These are phyloP conservation scores for Chrysanthemum makinoi DNA, from an alignment of 129 eudicot genomes.

Conservation along the genomic window DNA sequence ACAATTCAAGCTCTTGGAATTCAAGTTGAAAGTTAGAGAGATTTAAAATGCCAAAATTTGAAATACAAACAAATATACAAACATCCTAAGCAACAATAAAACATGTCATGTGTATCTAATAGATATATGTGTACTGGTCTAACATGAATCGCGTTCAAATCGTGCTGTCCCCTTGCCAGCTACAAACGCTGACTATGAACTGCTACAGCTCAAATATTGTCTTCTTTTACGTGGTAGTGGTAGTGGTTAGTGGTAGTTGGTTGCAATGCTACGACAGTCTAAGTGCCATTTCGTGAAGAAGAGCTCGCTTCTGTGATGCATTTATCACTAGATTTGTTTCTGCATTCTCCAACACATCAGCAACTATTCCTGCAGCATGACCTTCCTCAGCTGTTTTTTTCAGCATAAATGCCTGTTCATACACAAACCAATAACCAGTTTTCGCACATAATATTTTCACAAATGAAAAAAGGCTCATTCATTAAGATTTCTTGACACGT, in stretches of 20 bases:
- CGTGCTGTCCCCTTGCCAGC: neutral
- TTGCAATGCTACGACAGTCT: slow-evolving; percentile 48
- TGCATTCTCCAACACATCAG: slow-evolving; percentile 77
- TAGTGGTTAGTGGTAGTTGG: slow-evolving; percentile 16
- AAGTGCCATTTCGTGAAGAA: slow-evolving; percentile 80
- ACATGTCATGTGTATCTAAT: neutral
- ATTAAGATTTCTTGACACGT: neutral
- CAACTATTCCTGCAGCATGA: slow-evolving; percentile 81
- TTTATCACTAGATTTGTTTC: slow-evolving; percentile 73
- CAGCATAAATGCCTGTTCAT: slow-evolving; percentile 66
- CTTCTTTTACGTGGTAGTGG: slow-evolving; percentile 1
- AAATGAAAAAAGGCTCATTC: neutral
- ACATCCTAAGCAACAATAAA: slow-evolving; percentile 13
- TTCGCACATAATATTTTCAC: neutral
- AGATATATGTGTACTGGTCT: neutral
- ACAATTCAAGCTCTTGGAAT: neutral
- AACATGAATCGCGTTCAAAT: neutral
- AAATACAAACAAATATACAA: slow-evolving; percentile 16
- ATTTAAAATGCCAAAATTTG: neutral
- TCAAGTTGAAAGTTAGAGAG: neutral
- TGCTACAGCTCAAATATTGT: neutral
- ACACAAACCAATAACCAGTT: slow-evolving; percentile 20
- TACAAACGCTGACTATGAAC: neutral
- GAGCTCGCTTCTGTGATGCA: slow-evolving; percentile 69
- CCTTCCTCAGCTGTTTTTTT: slow-evolving; percentile 70